Evolutionary conservation across 2,329 filamentous ascomycete species (phyloP), one percentile per base, ranked within the genome.

Genomic region (Coleophoma crateriformis): DNA sequence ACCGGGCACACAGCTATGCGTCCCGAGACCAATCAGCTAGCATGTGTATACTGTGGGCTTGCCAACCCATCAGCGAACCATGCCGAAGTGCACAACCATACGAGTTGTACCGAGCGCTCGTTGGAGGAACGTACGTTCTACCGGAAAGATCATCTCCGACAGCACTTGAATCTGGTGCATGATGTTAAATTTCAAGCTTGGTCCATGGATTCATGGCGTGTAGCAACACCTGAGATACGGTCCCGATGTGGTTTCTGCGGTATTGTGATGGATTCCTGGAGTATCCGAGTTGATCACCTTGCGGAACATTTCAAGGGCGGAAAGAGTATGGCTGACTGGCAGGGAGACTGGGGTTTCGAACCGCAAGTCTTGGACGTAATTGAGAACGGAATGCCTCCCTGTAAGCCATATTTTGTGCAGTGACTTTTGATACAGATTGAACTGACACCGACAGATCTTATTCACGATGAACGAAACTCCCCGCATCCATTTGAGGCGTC

Each of bases 321-420:
- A 68, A 78, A 76, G 55, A 80, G 77, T 59, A 85, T 85, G 81
- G 78, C 77, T 54, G 79, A 84, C 65, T 85, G 82, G 82, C 82
- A 83, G 72, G 82, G 82, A 69, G 81, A 82, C 66, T 84, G 81
- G 81, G 82, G 82, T 72, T 84, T 85, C 54, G 81, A 84, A 49
- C 68, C 70, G 27, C 75, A 78, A 34, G 75, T 85, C 39, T 69
- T 82, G 57, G 73, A 81, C 54, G 77, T 84, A 71, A 77, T 85
- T 59, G 81, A 85, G 65, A 84, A 84, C 61, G 81, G 80, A 43
- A 82, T 85, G 50, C 82, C 81, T 48, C 81, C 81, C 45, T 84
- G 79, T 82, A 74, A 76, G 69, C 68, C 63, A 63, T 63, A 40
- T 45, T 3, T 53, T 66, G 44, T 62, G 60, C 50, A 66, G 60